phyloP scores from a whole-genome alignment of 78 protist genomes.

The Chrysochromulina parva region DNA sequence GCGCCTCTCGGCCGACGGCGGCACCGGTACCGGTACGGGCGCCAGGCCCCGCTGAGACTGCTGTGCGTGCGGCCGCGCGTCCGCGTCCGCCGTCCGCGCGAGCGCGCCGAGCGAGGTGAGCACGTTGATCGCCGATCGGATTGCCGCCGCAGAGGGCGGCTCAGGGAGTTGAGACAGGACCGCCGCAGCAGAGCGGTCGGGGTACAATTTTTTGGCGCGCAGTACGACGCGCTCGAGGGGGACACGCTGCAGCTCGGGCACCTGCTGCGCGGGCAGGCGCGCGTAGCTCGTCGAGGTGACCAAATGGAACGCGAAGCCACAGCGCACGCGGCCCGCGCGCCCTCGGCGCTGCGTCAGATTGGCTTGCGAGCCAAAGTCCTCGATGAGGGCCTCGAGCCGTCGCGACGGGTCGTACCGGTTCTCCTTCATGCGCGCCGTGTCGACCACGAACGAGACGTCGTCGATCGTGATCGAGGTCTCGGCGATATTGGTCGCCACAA shows the following conservation, averaged over 20 bases:
- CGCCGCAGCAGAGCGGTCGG: not conserved
- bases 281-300: not conserved
- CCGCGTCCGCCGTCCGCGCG: not conserved
- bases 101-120: not conserved
- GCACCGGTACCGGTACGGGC: too few species aligned
- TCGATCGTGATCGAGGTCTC: slow-evolving; percentile 51
- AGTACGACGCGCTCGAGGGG: slow-evolving; percentile 82
- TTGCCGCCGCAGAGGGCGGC: not conserved
- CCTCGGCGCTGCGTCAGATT: slow-evolving; percentile 88
- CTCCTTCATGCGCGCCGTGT: slow-evolving; percentile 87
- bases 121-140: not conserved
- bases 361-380: not conserved
- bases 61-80: too few species aligned
- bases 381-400: slow-evolving; percentile 55
- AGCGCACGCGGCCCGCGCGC: slow-evolving; percentile 90
- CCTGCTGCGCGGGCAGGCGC: slow-evolving; percentile 24
- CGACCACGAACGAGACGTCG: slow-evolving; percentile 90
- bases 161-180: not conserved
- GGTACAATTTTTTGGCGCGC: slow-evolving; percentile 67
- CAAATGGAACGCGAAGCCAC: slow-evolving; percentile 70
- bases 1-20: too few species aligned
- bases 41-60: too few species aligned
- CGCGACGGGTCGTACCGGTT: slow-evolving; percentile 60
- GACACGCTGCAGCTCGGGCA: slow-evolving; percentile 88
- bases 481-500: slow-evolving; percentile 84